phyloP scores from a whole-genome alignment of 164 flowering plant genomes.

The Dillenia suffruticosa region DNA sequence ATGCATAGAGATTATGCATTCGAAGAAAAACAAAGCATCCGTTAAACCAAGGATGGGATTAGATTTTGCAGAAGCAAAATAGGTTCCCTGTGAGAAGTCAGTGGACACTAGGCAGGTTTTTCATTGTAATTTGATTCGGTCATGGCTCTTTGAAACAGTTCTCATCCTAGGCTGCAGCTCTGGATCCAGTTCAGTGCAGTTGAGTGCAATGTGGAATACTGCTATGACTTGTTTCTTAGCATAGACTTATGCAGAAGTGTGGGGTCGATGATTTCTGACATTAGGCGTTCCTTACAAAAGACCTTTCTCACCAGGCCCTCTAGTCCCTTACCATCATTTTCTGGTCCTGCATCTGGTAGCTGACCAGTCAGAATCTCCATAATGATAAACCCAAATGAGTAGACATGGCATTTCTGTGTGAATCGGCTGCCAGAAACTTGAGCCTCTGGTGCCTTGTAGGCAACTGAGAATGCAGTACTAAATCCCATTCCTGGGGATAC shows the following conservation, averaged over 20 bases:
- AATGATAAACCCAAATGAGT: conserved; percentile 79
- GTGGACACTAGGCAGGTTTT: background rate
- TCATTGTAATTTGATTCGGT: conserved; percentile 50
- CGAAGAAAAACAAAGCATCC: too few relatives aligned
- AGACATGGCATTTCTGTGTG: conserved; percentile 85
- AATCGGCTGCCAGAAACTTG: conserved; percentile 38
- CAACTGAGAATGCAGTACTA: conserved; percentile 23
- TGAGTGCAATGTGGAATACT: conserved; percentile 74
- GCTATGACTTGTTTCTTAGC: conserved; percentile 82
- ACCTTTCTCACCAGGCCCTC: conserved; percentile 70
- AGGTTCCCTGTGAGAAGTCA: too few relatives aligned
- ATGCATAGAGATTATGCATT: too few relatives aligned
- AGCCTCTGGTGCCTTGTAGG: conserved; percentile 79
- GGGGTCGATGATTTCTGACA: conserved; percentile 79
- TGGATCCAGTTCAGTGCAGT: conserved; percentile 78
- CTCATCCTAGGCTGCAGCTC: conserved; percentile 88
- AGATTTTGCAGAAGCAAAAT: too few relatives aligned
- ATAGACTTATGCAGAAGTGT: conserved; percentile 56
- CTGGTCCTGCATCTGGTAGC: conserved; percentile 44
- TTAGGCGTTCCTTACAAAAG: conserved; percentile 62
- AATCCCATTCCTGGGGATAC: conserved; percentile 23
- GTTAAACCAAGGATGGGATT: too few relatives aligned
- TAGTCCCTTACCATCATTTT: conserved; percentile 49
- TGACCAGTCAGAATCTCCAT: conserved; percentile 81
- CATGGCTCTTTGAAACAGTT: conserved; percentile 67